Conservation (phyloP, 176 grass and related monocot species). For the Oryza glaberrima region DNA sequence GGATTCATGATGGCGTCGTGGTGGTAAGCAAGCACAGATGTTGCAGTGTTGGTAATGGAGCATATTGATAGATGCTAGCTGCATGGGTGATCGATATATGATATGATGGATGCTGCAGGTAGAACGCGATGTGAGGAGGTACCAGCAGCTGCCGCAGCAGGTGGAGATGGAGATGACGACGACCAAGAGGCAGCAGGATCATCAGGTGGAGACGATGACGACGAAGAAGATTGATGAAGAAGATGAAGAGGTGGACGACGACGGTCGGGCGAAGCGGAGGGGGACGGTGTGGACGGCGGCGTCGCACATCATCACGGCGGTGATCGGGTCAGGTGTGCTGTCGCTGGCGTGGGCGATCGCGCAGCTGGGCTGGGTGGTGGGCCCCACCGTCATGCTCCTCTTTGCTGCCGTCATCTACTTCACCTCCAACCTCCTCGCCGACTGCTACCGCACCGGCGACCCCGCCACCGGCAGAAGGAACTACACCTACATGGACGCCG, state of each 20-base stretch:
- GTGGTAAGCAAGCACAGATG: background rate
- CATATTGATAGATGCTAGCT: too few species aligned
- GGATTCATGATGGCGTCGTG: conserved; percentile 60
- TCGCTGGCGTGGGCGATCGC: conserved; percentile 59
- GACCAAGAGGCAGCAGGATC: too few species aligned
- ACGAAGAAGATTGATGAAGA: background rate
- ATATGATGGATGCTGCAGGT: background rate
- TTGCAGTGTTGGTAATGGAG: too few species aligned
- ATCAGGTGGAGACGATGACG: too few species aligned
- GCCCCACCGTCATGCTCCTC: conserved; percentile 55
- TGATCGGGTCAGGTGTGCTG: conserved; percentile 64
- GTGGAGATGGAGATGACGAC: too few species aligned
- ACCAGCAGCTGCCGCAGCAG: conserved; percentile 17
- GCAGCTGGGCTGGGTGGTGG: conserved; percentile 60
- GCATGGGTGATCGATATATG: too few species aligned
- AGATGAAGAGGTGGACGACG: conserved; percentile 43
- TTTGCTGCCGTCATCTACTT: conserved; percentile 60
- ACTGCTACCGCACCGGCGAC: conserved; percentile 62
- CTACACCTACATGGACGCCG: conserved; percentile 76
- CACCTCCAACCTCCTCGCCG: conserved; percentile 49
- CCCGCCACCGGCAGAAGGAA: conserved; percentile 50
- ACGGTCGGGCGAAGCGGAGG: conserved; percentile 54
- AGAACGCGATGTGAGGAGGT: conserved; percentile 51
- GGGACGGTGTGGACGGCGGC: conserved; percentile 59
- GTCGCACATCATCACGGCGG: conserved; percentile 69